A percentile compares a stretch with the other conserved stretches of the same genome.
These are phyloP conservation scores for Crithidia acanthocephali DNA, from an alignment of 208 protist species.

Conservation along the genomic window DNA sequence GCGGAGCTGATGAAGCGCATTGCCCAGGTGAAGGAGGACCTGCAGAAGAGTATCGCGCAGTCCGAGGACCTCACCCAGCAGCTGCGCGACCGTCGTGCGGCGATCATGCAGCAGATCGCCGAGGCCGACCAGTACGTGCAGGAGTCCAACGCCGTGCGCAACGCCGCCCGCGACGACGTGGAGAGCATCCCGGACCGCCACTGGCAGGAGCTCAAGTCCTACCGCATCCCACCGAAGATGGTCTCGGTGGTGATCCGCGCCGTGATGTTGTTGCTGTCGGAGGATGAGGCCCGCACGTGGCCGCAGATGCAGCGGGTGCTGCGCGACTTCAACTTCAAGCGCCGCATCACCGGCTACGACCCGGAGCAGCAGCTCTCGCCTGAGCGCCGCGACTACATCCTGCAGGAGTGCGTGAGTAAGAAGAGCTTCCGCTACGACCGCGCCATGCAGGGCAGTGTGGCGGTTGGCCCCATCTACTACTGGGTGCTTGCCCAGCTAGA, in stretches of 20 bases:
- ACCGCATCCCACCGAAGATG: constrained; percentile 83
- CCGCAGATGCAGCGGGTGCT: constrained; percentile 83
- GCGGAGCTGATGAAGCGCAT: constrained; percentile 68
- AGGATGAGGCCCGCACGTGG: constrained; percentile 82
- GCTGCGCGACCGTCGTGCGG: constrained; percentile 58
- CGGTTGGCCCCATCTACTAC: constrained; percentile 89
- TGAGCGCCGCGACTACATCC: constrained; percentile 82
- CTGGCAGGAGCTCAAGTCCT: constrained; percentile 92
- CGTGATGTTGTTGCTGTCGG: constrained; percentile 86
- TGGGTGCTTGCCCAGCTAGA: constrained; percentile 90
- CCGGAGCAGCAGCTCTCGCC: constrained; percentile 69
- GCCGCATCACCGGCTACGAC: constrained; percentile 73
- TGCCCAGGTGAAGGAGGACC: constrained; percentile 51
- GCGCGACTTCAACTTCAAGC: constrained; percentile 76
- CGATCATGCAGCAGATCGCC: constrained; percentile 61
- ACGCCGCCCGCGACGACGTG: constrained; percentile 73
- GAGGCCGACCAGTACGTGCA: constrained; percentile 67
- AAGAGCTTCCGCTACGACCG: constrained; percentile 85
- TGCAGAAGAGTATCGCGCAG: constrained; percentile 66
- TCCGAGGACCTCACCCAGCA: constrained; percentile 64
- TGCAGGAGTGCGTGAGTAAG: constrained; percentile 86
- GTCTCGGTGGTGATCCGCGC: constrained; percentile 78
- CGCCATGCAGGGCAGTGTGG: constrained; percentile 75
- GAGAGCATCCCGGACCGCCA: constrained; percentile 76
- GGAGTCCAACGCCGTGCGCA: constrained; percentile 61